Base-by-base conservation (phyloP, 371 early-diverging fungal species). In the Mucor circinelloides region DNA sequence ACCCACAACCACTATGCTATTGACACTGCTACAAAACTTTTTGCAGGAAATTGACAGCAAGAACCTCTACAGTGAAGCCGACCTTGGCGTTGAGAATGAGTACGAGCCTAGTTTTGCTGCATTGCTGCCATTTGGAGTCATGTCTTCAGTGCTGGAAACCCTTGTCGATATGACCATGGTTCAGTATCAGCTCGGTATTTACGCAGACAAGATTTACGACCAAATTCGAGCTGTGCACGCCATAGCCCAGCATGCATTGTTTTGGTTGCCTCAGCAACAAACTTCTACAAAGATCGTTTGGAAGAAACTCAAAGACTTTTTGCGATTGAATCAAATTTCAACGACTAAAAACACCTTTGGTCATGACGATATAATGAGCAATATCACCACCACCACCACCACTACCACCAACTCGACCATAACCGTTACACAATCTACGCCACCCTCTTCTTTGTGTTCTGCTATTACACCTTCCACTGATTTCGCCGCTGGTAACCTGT, bases 141-240 rank as follows among this genome's bases (percentile, higher is more conserved):
- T 64, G 64, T 38, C 58, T 1, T 23, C 13, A 8, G 34, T 48
- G 12, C 23, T 64, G 21, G 64, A 64, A 32, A 64, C 64, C 9
- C 17, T 46, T 27, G 58, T 57, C 1, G 21, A 58, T 28, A 5
- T 64, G 23, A 27, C 40, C 3, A 63, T 63, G 1, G 13, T 28
- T 12, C 54, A 63, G 15, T 63, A 56, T 30, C 36, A 19, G 10
- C 42, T 63, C 0, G 42, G 59, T 5, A 27, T 27, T 5, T 27
- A n/a, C 17, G 19, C 30, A 6, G 38, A 30, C 15, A 48, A 56
- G 31, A 31, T 55, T 4, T 30, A 30, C 15, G 31, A 31, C 17
- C 55, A 56, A 31, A 55, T 38, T 13, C 34, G 25, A 15, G 21
- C 42, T 17, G 6, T 56, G n/a, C 10, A 55, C 19, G n/a, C 13